Evolutionary conservation across 192 early-diverging fungal species (phyloP), one percentile per base, ranked within the genome.

Genomic region (Haplosporangium gracile): DNA sequence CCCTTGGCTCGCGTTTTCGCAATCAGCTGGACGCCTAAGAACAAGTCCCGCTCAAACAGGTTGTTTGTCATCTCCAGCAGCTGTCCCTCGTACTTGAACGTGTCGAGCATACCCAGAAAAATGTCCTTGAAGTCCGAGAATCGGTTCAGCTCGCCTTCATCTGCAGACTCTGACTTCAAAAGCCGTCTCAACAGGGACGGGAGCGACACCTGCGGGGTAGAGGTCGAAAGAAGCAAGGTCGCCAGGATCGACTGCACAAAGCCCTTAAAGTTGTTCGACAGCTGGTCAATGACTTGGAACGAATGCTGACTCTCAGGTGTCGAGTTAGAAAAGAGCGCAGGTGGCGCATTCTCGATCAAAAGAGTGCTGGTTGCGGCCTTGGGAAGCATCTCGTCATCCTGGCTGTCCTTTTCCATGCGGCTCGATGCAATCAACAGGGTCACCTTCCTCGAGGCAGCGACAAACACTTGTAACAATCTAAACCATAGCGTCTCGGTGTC

Each of bases 51-150:
- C 65, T 93, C 92, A 83, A 93, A 93, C 8, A 93, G 75, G 39
- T 89, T 88, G 57, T 92, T 92, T n/a, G 92, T 93, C 92, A 93
- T 90, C 57, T 90, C 89, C 60, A 93, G 71, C 39, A 93, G 49
- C 72, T 93, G 89, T 18, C 92, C 92, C 87, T 93, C 92, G 69
- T 93, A 93, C 83, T 92, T 92, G 78, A 91, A 93, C 32, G 92
- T 93, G 70, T 93, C 90, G 20, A 93, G 88, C 91, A 93, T 93
- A 13, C 91, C 92, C 38, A 91, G 80, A 69, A 93, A 93, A 32
- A 93, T 92, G 45, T 91, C 91, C 68, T 90, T 77, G 60, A 91
- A 93, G 63, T 93, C 92, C 3, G 91, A 91, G 82, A 93, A 86
- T 20, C 79, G 84, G 49, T 86, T 86, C 70, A 78, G 22, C 2